Percentiles rank a stretch among this genome's conserved stretches.
Conservation (phyloP, 2,329 filamentous ascomycete genomes). For the Xylariaceae sp. region DNA sequence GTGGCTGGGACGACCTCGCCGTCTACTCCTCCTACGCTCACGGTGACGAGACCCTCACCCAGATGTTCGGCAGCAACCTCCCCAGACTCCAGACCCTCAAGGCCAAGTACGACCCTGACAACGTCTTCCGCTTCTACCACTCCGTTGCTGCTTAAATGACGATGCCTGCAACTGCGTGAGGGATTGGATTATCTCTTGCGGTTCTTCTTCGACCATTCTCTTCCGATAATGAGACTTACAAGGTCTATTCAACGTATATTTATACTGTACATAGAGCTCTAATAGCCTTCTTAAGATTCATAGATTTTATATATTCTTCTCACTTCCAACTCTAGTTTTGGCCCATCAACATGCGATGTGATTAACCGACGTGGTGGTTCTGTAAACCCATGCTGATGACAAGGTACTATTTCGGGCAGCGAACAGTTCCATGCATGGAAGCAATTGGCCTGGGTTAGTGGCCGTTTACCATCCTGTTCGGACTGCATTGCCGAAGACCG, state of each 20-base stretch:
- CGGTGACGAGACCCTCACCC: conserved; percentile 10
- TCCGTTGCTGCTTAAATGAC: not conserved
- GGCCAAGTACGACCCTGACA: not conserved
- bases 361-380: too few species aligned
- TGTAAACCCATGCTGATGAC: too few species aligned
- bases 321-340: too few species aligned
- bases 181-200: too few species aligned
- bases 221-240: too few species aligned
- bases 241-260: too few species aligned
- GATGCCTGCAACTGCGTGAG: too few species aligned
- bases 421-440: not conserved
- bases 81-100: not conserved
- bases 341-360: too few species aligned
- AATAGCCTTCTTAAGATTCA: too few species aligned
- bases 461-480: not conserved
- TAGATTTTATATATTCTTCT: too few species aligned
- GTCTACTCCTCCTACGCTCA: conserved; percentile 1
- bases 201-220: too few species aligned
- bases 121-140: not conserved
- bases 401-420: not conserved
- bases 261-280: too few species aligned
- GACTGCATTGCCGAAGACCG: not conserved
- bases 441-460: not conserved
- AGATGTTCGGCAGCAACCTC: not conserved
- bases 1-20: not conserved